These are phyloP conservation scores for Ascoidea asiatica DNA, from an alignment of 805 yeast species.

Conservation along the genomic window DNA sequence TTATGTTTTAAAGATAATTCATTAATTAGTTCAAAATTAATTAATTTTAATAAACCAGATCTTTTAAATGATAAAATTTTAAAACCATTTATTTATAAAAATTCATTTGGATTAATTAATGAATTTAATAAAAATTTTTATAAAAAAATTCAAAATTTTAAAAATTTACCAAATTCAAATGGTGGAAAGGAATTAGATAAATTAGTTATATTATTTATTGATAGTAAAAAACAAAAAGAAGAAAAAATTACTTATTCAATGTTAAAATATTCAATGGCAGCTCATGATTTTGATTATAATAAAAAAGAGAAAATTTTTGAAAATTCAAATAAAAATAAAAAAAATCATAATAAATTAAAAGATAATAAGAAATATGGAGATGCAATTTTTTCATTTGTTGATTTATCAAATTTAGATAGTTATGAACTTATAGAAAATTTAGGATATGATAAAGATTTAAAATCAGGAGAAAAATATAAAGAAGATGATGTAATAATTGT, in stretches of 20 bases:
- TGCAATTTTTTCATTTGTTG: slow-evolving; percentile 35
- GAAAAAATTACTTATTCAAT: slow-evolving; percentile 21
- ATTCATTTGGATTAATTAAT: slow-evolving; percentile 36
- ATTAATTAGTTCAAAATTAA: slow-evolving; percentile 36
- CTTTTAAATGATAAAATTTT: slow-evolving; percentile 36
- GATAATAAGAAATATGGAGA: too few species aligned
- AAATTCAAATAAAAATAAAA: slow-evolving; percentile 27
- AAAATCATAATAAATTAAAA: too few species aligned
- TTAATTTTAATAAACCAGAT: slow-evolving; percentile 51
- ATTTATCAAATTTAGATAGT: slow-evolving; percentile 24
- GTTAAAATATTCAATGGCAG: slow-evolving; percentile 39
- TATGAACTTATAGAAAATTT: slow-evolving; percentile 12
- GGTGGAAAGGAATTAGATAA: slow-evolving; percentile 35
- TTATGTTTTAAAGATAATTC: slow-evolving; percentile 46
- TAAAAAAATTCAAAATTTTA: slow-evolving; percentile 13
- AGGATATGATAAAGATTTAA: slow-evolving; percentile 13
- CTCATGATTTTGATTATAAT: slow-evolving; percentile 28
- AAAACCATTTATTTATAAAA: slow-evolving; percentile 32
- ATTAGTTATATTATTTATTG: slow-evolving; percentile 25
- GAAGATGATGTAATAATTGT: slow-evolving; percentile 48
- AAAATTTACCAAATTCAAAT: slow-evolving; percentile 15
- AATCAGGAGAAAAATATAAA: slow-evolving; percentile 25
- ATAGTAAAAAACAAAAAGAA: slow-evolving; percentile 15
- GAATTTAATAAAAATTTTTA: slow-evolving; percentile 32
- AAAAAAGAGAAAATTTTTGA: slow-evolving; percentile 26